Conservation (phyloP, 1,284 basidiomycete species). For the Moesziomyces antarcticus region DNA sequence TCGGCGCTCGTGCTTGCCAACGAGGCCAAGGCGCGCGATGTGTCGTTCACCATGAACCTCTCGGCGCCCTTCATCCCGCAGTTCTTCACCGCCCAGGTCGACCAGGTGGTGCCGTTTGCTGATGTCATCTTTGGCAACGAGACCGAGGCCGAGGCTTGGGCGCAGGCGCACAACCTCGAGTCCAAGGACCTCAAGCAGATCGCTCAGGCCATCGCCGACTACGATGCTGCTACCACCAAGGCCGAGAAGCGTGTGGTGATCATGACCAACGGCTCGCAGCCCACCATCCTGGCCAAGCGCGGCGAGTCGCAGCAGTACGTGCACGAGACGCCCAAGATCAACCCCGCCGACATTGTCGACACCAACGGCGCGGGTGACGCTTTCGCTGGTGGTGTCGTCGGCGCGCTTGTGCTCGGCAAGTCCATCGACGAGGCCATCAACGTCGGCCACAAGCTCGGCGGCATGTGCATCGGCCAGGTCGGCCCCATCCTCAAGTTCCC, state of each 20-base stretch:
- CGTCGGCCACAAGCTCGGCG: slow-evolving; percentile 88
- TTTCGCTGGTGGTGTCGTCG: slow-evolving; percentile 97
- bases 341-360: slow-evolving; percentile 76
- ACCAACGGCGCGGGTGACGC: slow-evolving; percentile 99
- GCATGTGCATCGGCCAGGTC: slow-evolving; percentile 86
- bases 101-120: slow-evolving; percentile 62
- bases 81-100: slow-evolving; percentile 79
- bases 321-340: slow-evolving; percentile 71
- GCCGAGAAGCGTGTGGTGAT: slow-evolving; percentile 81
- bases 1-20: slow-evolving; percentile 81
- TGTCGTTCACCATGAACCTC: slow-evolving; percentile 80
- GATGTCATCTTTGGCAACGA: slow-evolving; percentile 79
- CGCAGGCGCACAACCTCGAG: slow-evolving; percentile 71
- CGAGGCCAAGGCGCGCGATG: slow-evolving; percentile 80
- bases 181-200: slow-evolving; percentile 61
- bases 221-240: slow-evolving; percentile 35
- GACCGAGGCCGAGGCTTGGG: slow-evolving; percentile 89
- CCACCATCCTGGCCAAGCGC: slow-evolving; percentile 82
- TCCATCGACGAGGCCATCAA: slow-evolving; percentile 80
- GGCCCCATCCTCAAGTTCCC: slow-evolving; percentile 69
- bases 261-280: slow-evolving; percentile 88
- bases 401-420: slow-evolving; percentile 85
- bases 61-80: slow-evolving; percentile 97
- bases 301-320: slow-evolving; percentile 71
- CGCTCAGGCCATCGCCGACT: slow-evolving; percentile 65